A percentile compares a stretch with the other conserved stretches of the same genome.
phyloP scores from a whole-genome alignment of 345 rosid species.

The Trapa incisa region DNA sequence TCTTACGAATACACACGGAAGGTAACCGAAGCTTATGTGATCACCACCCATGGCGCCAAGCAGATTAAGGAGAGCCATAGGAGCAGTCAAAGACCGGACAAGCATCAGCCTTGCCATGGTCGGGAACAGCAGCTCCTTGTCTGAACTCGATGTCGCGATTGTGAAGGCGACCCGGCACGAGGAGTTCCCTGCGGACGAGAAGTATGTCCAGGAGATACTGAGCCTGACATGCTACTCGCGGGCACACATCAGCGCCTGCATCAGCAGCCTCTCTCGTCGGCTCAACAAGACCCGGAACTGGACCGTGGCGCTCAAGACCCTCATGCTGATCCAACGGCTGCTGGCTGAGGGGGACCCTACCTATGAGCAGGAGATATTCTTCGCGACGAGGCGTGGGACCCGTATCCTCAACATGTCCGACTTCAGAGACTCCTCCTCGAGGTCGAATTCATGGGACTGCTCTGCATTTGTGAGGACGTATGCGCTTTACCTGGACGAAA shows the following conservation, averaged over 20 bases:
- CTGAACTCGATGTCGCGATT: constrained; percentile 76
- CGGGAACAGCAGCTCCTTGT: constrained; percentile 43
- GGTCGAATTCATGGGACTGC: constrained; percentile 61
- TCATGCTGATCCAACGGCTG: constrained; percentile 53
- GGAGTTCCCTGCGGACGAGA: constrained; percentile 74
- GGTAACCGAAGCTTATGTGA: neutral
- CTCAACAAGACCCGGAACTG: constrained; percentile 77
- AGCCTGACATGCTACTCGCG: constrained; percentile 65
- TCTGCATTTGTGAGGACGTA: constrained; percentile 76
- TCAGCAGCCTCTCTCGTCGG: constrained; percentile 42
- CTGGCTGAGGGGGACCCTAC: constrained; percentile 56
- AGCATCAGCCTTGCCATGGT: constrained; percentile 85
- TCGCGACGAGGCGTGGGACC: constrained; percentile 76
- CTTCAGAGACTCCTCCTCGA: constrained; percentile 43
- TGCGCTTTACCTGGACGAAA: constrained; percentile 63
- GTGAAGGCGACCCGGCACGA: constrained; percentile 87
- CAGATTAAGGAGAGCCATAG: constrained; percentile 56
- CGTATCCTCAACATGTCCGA: constrained; percentile 75
- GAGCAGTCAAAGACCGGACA: constrained; percentile 80
- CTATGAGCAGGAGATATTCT: constrained; percentile 80
- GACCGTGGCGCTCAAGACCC: constrained; percentile 78
- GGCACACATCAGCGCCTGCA: constrained; percentile 38
- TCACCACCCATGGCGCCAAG: constrained; percentile 47
- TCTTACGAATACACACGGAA: too few species aligned
- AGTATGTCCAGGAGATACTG: constrained; percentile 56